A percentile compares a stretch with the other conserved stretches of the same genome.
Evolutionary conservation across 1,139 yeast genomes (phyloP).

Genomic region (Yamadazyma sp.): DNA sequence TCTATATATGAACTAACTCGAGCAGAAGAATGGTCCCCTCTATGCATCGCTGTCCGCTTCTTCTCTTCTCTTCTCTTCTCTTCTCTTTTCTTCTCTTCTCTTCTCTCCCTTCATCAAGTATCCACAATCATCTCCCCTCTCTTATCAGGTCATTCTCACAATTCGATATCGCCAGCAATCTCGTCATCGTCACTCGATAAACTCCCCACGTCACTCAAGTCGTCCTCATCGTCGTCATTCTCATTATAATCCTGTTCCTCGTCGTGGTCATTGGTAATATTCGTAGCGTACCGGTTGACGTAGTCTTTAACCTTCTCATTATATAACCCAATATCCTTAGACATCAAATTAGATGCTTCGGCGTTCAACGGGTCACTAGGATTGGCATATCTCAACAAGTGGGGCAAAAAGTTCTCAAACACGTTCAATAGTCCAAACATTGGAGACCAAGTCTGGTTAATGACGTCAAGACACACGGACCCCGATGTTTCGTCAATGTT

Average conservation of each 20-base stretch:
- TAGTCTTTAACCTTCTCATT: constrained; percentile 70
- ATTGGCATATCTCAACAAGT: constrained; percentile 85
- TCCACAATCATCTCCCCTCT: background rate
- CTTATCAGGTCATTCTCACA: constrained; percentile 8
- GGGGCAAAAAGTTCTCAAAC: constrained; percentile 92
- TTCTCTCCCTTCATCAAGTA: background rate
- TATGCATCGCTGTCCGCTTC: too few species aligned
- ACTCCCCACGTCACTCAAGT: constrained; percentile 50
- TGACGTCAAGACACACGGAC: constrained; percentile 92
- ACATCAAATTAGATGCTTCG: constrained; percentile 82
- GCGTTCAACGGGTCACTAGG: constrained; percentile 93
- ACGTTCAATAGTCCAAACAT: constrained; percentile 91
- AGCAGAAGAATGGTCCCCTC: too few species aligned
- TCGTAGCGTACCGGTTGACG: constrained; percentile 70
- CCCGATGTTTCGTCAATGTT: constrained; percentile 90
- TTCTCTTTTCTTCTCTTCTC: too few species aligned
- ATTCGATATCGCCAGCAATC: constrained; percentile 21
- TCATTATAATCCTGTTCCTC: constrained; percentile 41
- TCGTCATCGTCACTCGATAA: constrained; percentile 48
- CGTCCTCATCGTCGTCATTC: constrained; percentile 46
- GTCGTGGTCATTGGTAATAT: constrained; percentile 35
- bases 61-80: too few species aligned
- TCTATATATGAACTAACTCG: too few species aligned
- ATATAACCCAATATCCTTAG: constrained; percentile 68
- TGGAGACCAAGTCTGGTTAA: constrained; percentile 98